A percentile compares a stretch with the other conserved stretches of the same genome.
phyloP scores from a whole-genome alignment of 352 stramenopile species.

The Pythium graminicola region DNA sequence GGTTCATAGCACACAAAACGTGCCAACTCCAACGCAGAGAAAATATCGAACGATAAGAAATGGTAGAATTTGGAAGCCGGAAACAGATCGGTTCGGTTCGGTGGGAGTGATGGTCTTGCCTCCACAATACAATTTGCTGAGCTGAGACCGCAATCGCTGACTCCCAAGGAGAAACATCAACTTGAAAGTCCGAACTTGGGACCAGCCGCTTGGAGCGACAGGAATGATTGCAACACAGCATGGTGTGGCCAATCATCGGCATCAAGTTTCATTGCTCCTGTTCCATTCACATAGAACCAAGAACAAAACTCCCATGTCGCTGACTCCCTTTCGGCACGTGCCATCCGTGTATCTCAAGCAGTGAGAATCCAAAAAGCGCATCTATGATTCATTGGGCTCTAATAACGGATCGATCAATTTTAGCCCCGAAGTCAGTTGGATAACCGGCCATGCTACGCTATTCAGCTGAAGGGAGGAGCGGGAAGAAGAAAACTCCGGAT shows the following conservation, averaged over 20 bases:
- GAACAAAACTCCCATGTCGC: constrained; percentile 4
- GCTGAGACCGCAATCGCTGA: constrained; percentile 1
- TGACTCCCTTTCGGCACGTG: constrained; percentile 20
- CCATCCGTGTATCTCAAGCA: background rate
- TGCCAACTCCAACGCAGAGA: too few species aligned
- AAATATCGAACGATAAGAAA: constrained; percentile 9
- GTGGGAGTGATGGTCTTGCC: constrained; percentile 12
- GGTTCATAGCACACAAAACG: too few species aligned
- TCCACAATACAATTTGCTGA: too few species aligned
- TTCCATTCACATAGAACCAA: background rate
- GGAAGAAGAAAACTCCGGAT: constrained; percentile 18
- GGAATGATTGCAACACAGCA: constrained; percentile 16
- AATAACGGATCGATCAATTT: constrained; percentile 8
- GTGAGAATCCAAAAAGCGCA: background rate
- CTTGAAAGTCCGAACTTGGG: too few species aligned
- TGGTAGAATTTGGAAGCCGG: constrained; percentile 8
- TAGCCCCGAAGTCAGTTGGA: constrained; percentile 17
- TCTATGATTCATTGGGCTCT: background rate
- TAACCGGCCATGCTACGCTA: background rate
- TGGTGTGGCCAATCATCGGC: constrained; percentile 10
- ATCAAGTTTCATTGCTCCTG: background rate
- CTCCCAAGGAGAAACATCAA: constrained; percentile 25
- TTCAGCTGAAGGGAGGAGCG: constrained; percentile 1
- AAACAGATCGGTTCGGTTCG: constrained; percentile 15
- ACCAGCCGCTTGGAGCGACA: constrained; percentile 22